Evolutionary conservation across 306 rosid genomes (phyloP), one percentile per base, ranked within the genome.

Genomic region (Cucumis cinereus): DNA sequence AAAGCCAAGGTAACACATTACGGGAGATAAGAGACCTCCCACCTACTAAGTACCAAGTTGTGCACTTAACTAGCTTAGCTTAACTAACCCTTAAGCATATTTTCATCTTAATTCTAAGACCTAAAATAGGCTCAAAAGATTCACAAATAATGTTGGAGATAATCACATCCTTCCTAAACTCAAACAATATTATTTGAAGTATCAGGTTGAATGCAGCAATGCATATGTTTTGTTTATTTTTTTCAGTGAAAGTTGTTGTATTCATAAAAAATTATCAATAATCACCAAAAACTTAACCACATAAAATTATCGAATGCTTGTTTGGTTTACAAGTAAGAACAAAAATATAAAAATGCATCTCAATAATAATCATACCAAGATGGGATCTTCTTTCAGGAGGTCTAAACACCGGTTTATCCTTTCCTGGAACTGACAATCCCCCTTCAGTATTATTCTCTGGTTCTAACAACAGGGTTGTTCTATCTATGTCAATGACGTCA

Each of bases 391-490:
- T 85, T 79, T 92, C 96, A 0, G 82, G 91, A 78, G 95, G 88
- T 41, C 86, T 85, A 56, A 85, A 94, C 36, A 79, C 89, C 24
- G 89, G 82, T 54, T 90, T 79, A 47, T 91, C 97, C 81, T 89
- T 94, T 78, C 96, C 97, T 0, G 97, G 96, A 79, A 91, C 81
- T 82, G 64, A 87, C 70, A 91, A 86, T 49, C 96, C 96, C 26
- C 90, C 92, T 4, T 79, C 78, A 22, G 73, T 71, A 15, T 77
- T 61, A 61, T 82, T 86, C 55, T 94, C 97, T 2, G 93, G 88
- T 80, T 89, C 96, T 85, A 94, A 66, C 2, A 86, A 85, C 28
- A 10, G 81, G 0, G 85, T 94, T 19, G 81, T 84, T 79, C 85
- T 87, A 74, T 89, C 84, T 54, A 91, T 38, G 55, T 94, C 97